phyloP scores from a whole-genome alignment of 2,329 filamentous ascomycete genomes.

The Cercospora canescens region DNA sequence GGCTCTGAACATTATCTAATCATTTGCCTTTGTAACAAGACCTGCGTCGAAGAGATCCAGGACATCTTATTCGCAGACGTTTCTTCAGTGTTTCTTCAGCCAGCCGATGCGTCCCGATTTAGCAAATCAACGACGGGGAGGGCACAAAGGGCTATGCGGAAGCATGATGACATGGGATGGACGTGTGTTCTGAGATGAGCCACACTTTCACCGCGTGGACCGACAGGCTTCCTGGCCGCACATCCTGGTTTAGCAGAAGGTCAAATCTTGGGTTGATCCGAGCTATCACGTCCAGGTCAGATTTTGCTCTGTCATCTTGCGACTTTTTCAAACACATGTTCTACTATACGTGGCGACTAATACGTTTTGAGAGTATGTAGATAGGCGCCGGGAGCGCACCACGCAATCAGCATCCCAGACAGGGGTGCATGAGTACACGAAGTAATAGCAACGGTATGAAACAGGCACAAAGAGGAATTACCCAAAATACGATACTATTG shows the following conservation, averaged over 20 bases:
- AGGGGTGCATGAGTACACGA: background rate
- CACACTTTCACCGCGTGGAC: background rate
- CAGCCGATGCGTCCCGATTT: background rate
- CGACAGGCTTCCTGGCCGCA: background rate
- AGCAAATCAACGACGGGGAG: background rate
- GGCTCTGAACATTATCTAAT: background rate
- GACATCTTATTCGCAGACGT: background rate
- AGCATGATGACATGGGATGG: background rate
- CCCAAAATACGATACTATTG: background rate
- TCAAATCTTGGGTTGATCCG: background rate
- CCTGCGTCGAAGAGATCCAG: background rate
- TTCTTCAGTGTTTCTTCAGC: background rate
- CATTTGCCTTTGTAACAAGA: background rate
- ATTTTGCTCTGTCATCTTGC: background rate
- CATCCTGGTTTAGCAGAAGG: background rate
- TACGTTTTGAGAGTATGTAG: background rate
- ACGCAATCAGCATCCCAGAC: too few species aligned
- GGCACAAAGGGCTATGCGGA: background rate
- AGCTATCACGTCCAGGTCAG: background rate
- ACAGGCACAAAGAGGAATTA: background rate
- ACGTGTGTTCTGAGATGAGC: background rate
- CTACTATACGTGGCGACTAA: background rate
- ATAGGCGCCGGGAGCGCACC: background rate
- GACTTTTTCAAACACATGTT: background rate
- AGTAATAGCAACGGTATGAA: background rate